Conservation (phyloP, 257 asterid genomes). For the Galeopsis tetrahit region DNA sequence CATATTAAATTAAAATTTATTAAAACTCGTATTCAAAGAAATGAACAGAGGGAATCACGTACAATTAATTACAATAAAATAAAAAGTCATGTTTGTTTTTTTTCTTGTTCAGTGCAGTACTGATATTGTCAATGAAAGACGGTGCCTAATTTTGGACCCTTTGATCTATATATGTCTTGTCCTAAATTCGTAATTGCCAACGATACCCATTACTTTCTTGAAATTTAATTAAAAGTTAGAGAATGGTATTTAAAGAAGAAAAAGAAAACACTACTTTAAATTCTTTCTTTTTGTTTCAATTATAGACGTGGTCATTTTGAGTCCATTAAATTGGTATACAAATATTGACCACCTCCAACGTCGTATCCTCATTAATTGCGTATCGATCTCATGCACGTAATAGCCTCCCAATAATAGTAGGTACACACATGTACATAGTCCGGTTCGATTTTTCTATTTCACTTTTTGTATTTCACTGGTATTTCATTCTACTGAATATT, state of each 20-base stretch:
- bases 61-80: not conserved
- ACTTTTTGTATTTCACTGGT: no score
- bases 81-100: constrained; percentile 20
- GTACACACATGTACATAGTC: not conserved
- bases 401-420: not conserved
- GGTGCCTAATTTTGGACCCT: constrained; percentile 52
- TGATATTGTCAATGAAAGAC: constrained; percentile 41
- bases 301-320: constrained; percentile 30
- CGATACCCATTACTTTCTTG: constrained; percentile 27
- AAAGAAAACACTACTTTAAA: not conserved
- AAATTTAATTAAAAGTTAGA: constrained; percentile 26
- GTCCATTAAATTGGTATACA: constrained; percentile 1
- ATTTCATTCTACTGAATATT: no score
- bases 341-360: constrained; percentile 20
- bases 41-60: no score
- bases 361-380: not conserved
- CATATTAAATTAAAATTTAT: no score
- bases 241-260: not conserved
- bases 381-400: constrained; percentile 19
- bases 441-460: no score
- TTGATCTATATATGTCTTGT: not conserved
- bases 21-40: no score
- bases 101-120: constrained; percentile 3
- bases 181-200: not conserved
- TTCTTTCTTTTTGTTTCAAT: constrained; percentile 23